phyloP scores from a whole-genome alignment of 108 stramenopile species.

The Licmophora abbreviata region DNA sequence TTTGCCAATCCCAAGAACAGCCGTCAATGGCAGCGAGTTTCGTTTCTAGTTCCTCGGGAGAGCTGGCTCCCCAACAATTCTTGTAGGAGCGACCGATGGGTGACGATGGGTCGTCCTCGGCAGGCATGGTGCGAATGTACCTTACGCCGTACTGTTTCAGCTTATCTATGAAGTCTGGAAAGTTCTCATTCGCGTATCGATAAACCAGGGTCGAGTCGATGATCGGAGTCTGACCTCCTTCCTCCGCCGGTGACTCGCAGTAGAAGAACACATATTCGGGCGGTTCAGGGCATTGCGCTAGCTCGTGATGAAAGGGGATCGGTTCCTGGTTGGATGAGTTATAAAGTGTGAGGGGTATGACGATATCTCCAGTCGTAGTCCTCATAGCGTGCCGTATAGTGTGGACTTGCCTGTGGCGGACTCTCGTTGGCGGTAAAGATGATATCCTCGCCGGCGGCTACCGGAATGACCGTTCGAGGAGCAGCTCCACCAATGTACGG shows the following conservation, averaged over 20 bases:
- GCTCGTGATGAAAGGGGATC: constrained; percentile 83
- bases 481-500: constrained; percentile 63
- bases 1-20: constrained; percentile 60
- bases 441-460: constrained; percentile 38
- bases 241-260: constrained; percentile 58
- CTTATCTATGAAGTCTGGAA: constrained; percentile 55
- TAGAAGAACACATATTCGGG: constrained; percentile 74
- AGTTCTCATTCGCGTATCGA: constrained; percentile 36
- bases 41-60: constrained; percentile 35
- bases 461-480: constrained; percentile 52
- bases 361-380: background rate
- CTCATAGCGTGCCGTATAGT: background rate
- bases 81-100: constrained; percentile 79
- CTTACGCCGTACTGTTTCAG: constrained; percentile 48
- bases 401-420: too few relatives aligned
- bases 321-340: constrained; percentile 28
- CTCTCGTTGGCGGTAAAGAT: constrained; percentile 74
- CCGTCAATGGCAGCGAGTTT: constrained; percentile 43
- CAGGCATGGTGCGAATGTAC: constrained; percentile 70
- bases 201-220: constrained; percentile 67
- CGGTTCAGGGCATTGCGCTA: constrained; percentile 65
- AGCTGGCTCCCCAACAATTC: constrained; percentile 48
- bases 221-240: constrained; percentile 76
- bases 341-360: background rate
- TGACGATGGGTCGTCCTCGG: constrained; percentile 57